phyloP scores from a whole-genome alignment of 2,329 filamentous ascomycete genomes.

The Chaetomiaceae sp. region DNA sequence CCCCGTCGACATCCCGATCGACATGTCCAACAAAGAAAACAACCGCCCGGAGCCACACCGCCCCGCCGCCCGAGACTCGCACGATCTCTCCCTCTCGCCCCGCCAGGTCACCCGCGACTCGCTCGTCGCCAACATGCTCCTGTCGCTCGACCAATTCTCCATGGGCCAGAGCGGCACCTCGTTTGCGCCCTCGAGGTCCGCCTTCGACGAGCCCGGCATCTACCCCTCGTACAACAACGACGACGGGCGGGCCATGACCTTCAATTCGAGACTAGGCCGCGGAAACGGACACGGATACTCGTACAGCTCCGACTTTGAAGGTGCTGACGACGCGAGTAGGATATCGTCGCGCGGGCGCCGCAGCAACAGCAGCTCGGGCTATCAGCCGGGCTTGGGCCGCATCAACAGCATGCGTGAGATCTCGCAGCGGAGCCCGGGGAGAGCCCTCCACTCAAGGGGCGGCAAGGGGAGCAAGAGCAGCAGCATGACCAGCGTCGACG shows the following conservation, averaged over 20 bases:
- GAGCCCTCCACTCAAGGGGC: slow-evolving; percentile 49
- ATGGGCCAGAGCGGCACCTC: slow-evolving; percentile 43
- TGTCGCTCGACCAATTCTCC: slow-evolving; percentile 83
- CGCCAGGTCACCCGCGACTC: slow-evolving; percentile 79
- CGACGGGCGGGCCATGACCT: slow-evolving; percentile 28
- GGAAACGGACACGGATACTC: slow-evolving; percentile 44
- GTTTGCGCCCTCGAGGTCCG: slow-evolving; percentile 25
- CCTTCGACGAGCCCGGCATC: slow-evolving; percentile 38
- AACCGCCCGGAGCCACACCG: slow-evolving; percentile 29
- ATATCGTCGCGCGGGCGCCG: slow-evolving; percentile 59
- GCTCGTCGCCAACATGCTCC: slow-evolving; percentile 90
- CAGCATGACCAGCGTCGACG: slow-evolving; percentile 61
- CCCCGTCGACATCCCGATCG: slow-evolving; percentile 36
- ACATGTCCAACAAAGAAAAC: slow-evolving; percentile 30
- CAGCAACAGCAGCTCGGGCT: slow-evolving; percentile 77
- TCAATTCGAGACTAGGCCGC: slow-evolving; percentile 26
- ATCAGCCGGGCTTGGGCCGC: slow-evolving; percentile 54
- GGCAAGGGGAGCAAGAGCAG: slow-evolving; percentile 70
- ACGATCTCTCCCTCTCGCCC: slow-evolving; percentile 79
- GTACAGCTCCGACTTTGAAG: slow-evolving; percentile 60
- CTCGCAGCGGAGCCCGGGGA: slow-evolving; percentile 36
- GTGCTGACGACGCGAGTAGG: slow-evolving; percentile 50
- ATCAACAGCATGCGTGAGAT: slow-evolving; percentile 60
- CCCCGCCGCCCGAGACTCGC: slow-evolving; percentile 57
- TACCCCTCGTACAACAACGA: slow-evolving; percentile 32